These are phyloP conservation scores for Coleophoma eucalyptorum DNA, from an alignment of 2,329 filamentous ascomycete genomes.

Conservation along the genomic window DNA sequence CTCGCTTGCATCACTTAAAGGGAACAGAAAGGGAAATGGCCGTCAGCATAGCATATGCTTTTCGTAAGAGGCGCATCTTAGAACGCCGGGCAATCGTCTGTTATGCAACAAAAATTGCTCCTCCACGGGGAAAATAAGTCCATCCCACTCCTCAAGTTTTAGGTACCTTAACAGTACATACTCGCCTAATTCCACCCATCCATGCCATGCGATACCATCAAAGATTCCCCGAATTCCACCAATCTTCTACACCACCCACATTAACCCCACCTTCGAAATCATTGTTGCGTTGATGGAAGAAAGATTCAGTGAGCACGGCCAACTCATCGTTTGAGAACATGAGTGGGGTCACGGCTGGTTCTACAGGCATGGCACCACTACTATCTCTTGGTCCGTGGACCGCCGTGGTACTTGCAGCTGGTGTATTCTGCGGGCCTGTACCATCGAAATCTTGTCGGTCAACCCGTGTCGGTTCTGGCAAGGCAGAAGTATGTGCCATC, in stretches of 20 bases:
- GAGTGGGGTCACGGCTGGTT: conserved; percentile 7
- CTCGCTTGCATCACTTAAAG: no score
- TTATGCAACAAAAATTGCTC: no score
- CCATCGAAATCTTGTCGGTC: conserved; percentile 22
- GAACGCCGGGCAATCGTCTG: no score
- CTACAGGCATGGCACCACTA: conserved; percentile 10
- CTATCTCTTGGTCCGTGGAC: conserved; percentile 13
- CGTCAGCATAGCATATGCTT: no score
- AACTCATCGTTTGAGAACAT: conserved; percentile 35
- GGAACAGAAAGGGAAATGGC: no score
- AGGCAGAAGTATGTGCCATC: conserved; percentile 36
- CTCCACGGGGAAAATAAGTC: no score
- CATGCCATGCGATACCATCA: background rate
- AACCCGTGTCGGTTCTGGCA: conserved; percentile 38
- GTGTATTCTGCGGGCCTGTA: background rate
- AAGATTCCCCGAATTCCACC: conserved; percentile 21
- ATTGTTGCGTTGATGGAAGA: conserved; percentile 37
- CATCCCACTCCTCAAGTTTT: no score
- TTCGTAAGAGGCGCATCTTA: no score
- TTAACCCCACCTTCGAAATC: conserved; percentile 8
- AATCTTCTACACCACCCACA: conserved; percentile 16
- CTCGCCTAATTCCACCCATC: background rate
- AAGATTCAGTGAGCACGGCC: conserved; percentile 42
- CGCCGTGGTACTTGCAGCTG: no score
- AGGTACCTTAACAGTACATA: no score